phyloP scores from a whole-genome alignment of 2,329 filamentous ascomycete species.

The Hirsutella thompsonii region DNA sequence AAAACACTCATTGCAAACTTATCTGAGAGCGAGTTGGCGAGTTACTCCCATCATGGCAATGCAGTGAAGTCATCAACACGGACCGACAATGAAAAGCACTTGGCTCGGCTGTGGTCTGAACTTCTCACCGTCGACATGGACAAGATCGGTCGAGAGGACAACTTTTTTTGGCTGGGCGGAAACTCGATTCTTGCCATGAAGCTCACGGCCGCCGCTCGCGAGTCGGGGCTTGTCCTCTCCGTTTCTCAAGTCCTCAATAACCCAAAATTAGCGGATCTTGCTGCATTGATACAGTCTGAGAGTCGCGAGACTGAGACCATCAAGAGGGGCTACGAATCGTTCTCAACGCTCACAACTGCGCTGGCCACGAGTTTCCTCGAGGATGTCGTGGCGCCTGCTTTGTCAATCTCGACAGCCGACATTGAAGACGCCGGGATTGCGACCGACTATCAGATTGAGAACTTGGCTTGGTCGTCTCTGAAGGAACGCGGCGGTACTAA shows the following conservation, averaged over 20 bases:
- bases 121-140: neutral
- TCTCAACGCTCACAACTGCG: neutral
- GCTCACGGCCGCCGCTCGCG: neutral
- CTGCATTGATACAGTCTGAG: neutral
- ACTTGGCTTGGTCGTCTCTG: constrained; percentile 2
- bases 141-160: neutral
- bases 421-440: constrained; percentile 1
- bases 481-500: constrained; percentile 2
- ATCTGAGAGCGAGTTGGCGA: neutral
- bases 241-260: constrained; percentile 18
- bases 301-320: neutral
- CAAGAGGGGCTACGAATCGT: neutral
- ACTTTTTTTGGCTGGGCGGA: neutral
- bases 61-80: neutral
- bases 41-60: neutral
- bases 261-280: neutral
- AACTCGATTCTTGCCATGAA: neutral
- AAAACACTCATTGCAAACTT: neutral
- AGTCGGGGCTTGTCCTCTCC: neutral
- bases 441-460: constrained; percentile 3
- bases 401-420: neutral
- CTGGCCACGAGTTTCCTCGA: neutral
- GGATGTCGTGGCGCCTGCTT: neutral
- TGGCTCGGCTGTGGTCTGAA: neutral
- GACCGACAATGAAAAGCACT: neutral